Conservation (phyloP, 2,329 filamentous ascomycete genomes). For the Penicillium freii region DNA sequence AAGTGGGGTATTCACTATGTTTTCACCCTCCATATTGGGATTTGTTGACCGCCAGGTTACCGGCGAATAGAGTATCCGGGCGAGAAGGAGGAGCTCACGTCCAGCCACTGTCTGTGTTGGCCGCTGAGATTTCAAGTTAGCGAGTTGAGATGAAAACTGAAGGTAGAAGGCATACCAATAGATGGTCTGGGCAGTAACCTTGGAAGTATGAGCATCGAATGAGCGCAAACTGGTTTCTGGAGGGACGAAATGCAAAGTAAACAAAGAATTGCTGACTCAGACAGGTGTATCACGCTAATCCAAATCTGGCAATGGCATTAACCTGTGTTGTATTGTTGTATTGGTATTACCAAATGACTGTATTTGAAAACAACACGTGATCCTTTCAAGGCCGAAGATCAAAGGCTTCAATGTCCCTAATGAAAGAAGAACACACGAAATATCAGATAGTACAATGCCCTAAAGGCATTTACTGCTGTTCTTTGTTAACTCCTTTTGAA, state of each 20-base stretch:
- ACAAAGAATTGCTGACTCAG: slow-evolving; percentile 36
- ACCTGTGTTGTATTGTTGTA: background rate
- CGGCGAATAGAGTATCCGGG: slow-evolving; percentile 25
- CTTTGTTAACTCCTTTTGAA: background rate
- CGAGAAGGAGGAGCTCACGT: slow-evolving; percentile 24
- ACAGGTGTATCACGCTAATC: slow-evolving; percentile 8
- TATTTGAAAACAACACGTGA: background rate
- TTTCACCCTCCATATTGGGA: slow-evolving; percentile 35
- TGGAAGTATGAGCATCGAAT: background rate
- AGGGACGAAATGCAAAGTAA: slow-evolving; percentile 25
- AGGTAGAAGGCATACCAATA: slow-evolving; percentile 5
- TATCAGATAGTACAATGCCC: background rate
- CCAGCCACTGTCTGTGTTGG: slow-evolving; percentile 24
- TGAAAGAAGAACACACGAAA: background rate
- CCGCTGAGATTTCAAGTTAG: background rate
- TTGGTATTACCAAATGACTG: slow-evolving; percentile 5
- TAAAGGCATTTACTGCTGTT: background rate
- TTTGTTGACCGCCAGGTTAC: slow-evolving; percentile 24
- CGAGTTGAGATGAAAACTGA: background rate
- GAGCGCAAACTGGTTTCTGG: slow-evolving; percentile 15
- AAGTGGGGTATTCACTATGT: slow-evolving; percentile 25
- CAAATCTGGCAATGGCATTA: slow-evolving; percentile 10
- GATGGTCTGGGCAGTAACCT: slow-evolving; percentile 3
- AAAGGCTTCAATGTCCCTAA: background rate
- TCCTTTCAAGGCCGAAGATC: background rate